Conservation (phyloP, 1,284 basidiomycete species). For the Rhizoctonia solani region DNA sequence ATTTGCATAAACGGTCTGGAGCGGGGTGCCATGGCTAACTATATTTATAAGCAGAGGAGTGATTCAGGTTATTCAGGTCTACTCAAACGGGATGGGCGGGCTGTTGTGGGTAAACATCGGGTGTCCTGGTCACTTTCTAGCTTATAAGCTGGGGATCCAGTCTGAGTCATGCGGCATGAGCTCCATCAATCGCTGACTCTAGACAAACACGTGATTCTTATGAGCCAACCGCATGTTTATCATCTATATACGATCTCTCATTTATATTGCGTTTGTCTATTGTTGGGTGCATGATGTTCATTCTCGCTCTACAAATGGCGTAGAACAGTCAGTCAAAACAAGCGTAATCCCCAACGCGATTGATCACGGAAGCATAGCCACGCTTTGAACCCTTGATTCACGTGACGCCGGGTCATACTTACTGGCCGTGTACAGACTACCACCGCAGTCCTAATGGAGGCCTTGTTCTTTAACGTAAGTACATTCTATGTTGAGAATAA, state of each 20-base stretch:
- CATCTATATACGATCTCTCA: neutral
- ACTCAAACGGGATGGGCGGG: too few species aligned
- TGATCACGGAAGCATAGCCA: neutral
- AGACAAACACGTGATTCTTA: neutral
- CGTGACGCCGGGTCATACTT: neutral
- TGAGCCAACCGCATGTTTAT: neutral
- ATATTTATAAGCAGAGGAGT: neutral
- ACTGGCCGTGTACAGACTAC: slow-evolving; percentile 8
- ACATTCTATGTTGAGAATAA: slow-evolving; percentile 37
- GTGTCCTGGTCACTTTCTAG: too few species aligned
- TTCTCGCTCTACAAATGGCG: too few species aligned
- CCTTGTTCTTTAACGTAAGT: slow-evolving; percentile 82
- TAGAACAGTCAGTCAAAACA: too few species aligned
- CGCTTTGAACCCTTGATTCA: neutral
- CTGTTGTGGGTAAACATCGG: too few species aligned
- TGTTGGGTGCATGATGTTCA: too few species aligned
- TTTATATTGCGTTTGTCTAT: neutral
- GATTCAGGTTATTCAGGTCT: too few species aligned
- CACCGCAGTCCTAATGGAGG: slow-evolving; percentile 64
- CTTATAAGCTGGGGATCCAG: too few species aligned
- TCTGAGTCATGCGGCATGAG: too few species aligned
- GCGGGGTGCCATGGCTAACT: neutral
- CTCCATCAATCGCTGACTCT: too few species aligned
- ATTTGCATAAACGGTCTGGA: slow-evolving; percentile 17
- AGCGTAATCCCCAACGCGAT: too few species aligned